Percentiles rank a stretch among this genome's conserved stretches.
Conservation (phyloP, 169 alveolate genomes). For the Eimeria acervulina region DNA sequence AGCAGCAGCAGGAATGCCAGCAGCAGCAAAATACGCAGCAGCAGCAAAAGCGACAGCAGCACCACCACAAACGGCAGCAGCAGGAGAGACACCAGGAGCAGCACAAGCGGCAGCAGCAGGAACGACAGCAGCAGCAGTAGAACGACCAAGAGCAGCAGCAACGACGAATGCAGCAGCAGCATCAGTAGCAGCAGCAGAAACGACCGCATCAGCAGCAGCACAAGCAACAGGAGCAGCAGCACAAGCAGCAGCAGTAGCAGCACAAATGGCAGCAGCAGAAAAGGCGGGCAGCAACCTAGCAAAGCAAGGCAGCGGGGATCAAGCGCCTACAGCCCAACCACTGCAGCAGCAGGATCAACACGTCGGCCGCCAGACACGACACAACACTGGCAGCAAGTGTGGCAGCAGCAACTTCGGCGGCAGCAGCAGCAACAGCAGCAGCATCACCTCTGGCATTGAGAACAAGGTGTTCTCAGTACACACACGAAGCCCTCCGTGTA, state of each 20-base stretch:
- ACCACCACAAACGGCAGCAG: constrained; percentile 21
- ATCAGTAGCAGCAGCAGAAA: constrained; percentile 18
- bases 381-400: not conserved
- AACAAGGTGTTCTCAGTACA: constrained; percentile 93
- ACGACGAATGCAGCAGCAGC: constrained; percentile 36
- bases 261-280: too few relatives aligned
- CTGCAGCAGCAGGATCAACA: not conserved
- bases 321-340: not conserved
- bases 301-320: not conserved
- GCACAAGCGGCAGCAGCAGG: constrained; percentile 16
- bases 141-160: too few relatives aligned
- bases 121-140: constrained; percentile 4
- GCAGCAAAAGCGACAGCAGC: constrained; percentile 27
- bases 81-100: constrained; percentile 18
- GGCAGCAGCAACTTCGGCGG: not conserved
- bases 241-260: constrained; percentile 16
- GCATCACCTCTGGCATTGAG: constrained; percentile 94
- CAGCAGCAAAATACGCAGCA: too few relatives aligned
- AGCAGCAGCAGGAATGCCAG: constrained; percentile 8
- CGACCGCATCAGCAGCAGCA: constrained; percentile 27
- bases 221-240: constrained; percentile 5
- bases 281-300: not conserved
- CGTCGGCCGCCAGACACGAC: not conserved
- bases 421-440: constrained; percentile 21
- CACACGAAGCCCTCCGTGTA: constrained; percentile 92